Base-by-base conservation (phyloP, 2,329 filamentous ascomycete species). In the Trichoderma polysporum region DNA sequence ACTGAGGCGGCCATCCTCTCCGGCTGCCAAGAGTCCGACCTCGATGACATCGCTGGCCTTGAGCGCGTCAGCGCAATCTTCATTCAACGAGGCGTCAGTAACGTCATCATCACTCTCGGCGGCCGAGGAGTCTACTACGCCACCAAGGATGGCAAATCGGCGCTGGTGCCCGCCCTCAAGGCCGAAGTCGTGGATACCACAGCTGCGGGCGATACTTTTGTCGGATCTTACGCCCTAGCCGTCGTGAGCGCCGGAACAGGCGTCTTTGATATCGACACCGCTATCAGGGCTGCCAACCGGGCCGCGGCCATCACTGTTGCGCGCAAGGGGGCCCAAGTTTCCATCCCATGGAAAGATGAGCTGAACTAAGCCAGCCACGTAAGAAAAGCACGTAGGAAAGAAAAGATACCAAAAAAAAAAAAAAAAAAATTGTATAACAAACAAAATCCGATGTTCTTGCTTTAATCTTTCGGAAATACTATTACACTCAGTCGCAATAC, bases 181-280 rank as follows among this genome's bases (percentile, higher is more conserved):
- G 90, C 92, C 4, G 79, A 77, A 22, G 94, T 98, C 1, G 88
- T 97, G 4, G 94, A 98, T 77, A 98, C 94, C 1, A 98, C 94
- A 8, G 94, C 91, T 1, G 95, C 95, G 5, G 94, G 94, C 0
- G 94, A 98, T 77, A 97, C 94, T 0, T 97, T 97, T 79, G 92
- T 96, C 5, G 94, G 95, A 2, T 91, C 88, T 25, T 97, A 97
- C 76, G 91, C 92, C 2, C 86, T 95, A 29, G 86, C 88, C 66
- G 85, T 90, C 33, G 91, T 92, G 45, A 83, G 75, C 61, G 75
- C 75, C n/a, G 71, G 70, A 39, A 72, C 68, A 29, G 73, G 66
- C 13, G 68, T 67, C 13, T 85, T 88, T 66, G 82, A 85, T 66
- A 83, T 91, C 52, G 85, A 85, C 67, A 81, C 82, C 1, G 88